Conservation (phyloP, 1,284 basidiomycete genomes). For the Veloporphyrellus conicus region DNA sequence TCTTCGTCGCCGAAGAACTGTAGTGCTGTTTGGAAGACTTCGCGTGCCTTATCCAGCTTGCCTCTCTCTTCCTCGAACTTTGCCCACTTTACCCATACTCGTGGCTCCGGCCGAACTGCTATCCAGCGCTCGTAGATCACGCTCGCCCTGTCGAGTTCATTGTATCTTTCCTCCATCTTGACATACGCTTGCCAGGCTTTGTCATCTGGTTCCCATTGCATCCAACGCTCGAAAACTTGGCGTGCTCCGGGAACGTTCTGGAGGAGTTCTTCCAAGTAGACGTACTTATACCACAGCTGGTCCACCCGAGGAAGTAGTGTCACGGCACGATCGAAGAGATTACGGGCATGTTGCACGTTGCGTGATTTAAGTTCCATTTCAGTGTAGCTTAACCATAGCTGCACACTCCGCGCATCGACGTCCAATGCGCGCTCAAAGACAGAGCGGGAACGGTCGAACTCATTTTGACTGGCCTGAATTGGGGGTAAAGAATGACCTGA, state of each 20-base stretch:
- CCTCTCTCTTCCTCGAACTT: slow-evolving; percentile 95
- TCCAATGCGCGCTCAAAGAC: slow-evolving; percentile 97
- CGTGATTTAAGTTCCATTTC: slow-evolving; percentile 97
- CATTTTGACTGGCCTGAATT: slow-evolving; percentile 86
- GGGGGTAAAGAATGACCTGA: slow-evolving; percentile 32
- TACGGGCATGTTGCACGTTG: slow-evolving; percentile 95
- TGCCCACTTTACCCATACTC: slow-evolving; percentile 95
- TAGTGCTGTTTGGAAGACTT: slow-evolving; percentile 95
- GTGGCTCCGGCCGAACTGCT: slow-evolving; percentile 86
- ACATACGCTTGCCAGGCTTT: slow-evolving; percentile 99
- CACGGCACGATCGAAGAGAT: slow-evolving; percentile 94
- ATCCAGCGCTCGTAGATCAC: slow-evolving; percentile 94
- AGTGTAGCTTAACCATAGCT: slow-evolving; percentile 95
- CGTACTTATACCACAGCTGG: slow-evolving; percentile 97
- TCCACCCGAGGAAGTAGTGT: slow-evolving; percentile 94
- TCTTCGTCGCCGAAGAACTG: slow-evolving; percentile 98
- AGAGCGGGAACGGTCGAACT: slow-evolving; percentile 88
- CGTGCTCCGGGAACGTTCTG: slow-evolving; percentile 94
- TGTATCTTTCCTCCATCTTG: slow-evolving; percentile 92
- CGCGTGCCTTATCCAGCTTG: slow-evolving; percentile 83
- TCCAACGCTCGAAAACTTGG: slow-evolving; percentile 98
- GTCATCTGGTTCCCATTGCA: slow-evolving; percentile 99
- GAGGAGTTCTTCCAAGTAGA: slow-evolving; percentile 95
- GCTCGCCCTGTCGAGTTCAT: slow-evolving; percentile 88
- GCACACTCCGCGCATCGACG: slow-evolving; percentile 84